phyloP scores from a whole-genome alignment of 495 filamentous ascomycete species.

The Viridothelium virens region DNA sequence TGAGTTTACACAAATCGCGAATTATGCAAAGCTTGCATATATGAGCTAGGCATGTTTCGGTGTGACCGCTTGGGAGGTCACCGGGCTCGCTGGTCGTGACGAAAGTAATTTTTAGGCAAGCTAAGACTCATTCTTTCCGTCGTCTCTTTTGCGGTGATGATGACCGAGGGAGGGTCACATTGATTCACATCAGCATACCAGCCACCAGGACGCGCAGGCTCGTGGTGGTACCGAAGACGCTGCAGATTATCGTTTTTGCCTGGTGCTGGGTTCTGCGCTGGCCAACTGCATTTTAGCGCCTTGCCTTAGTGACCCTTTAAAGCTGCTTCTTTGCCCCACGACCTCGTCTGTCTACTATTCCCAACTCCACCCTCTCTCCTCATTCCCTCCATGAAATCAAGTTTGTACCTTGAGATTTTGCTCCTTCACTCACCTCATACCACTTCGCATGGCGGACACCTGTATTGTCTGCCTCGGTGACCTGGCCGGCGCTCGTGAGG shows the following conservation, averaged over 20 bases:
- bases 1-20: neutral
- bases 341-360: neutral
- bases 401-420: neutral
- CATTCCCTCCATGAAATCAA: neutral
- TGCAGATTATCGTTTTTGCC: neutral
- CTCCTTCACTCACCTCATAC: neutral
- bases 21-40: conserved; percentile 10
- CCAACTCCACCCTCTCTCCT: neutral
- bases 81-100: neutral
- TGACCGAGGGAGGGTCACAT: neutral
- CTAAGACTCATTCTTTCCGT: neutral
- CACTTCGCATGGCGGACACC: conserved; percentile 67
- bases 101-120: neutral
- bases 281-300: neutral
- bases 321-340: conserved; percentile 13
- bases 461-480: conserved; percentile 95
- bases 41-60: neutral
- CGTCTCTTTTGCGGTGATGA: neutral
- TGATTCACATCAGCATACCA: neutral
- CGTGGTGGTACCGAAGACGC: too few species aligned
- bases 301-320: conserved; percentile 1
- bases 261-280: neutral
- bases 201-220: neutral
- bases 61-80: conserved; percentile 5
- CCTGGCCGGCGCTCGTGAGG: conserved; percentile 54